Evolutionary conservation across 148 eudicot species (phyloP).

Genomic region (Pharnaceum exiguum): DNA sequence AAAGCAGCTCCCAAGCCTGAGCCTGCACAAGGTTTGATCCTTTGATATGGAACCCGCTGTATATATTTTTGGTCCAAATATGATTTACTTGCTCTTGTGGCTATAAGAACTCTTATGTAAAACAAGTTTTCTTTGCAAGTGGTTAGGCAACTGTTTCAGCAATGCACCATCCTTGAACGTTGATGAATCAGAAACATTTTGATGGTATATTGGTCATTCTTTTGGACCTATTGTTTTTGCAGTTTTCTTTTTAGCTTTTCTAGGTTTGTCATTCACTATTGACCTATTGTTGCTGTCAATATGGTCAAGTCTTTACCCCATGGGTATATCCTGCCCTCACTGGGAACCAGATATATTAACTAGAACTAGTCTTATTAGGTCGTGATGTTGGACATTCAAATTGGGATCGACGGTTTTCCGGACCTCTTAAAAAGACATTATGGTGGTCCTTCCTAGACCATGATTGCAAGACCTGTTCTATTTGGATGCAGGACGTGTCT

Average conservation of each 20-base stretch:
- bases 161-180: constrained; percentile 11
- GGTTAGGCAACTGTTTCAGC: constrained; percentile 3
- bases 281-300: no score
- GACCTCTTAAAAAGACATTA: no score
- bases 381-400: no score
- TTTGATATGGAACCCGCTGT: constrained; percentile 36
- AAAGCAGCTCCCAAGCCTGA: constrained; percentile 50
- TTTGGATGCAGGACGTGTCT: no score
- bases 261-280: no score
- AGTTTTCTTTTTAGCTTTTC: neutral
- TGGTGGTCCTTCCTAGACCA: no score
- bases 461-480: no score
- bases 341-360: no score
- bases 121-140: constrained; percentile 13
- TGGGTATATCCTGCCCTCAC: no score
- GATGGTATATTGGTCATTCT: constrained; percentile 14
- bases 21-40: constrained; percentile 64
- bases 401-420: no score
- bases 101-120: constrained; percentile 10
- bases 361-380: no score
- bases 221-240: neutral
- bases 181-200: constrained; percentile 12
- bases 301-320: no score
- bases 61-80: constrained; percentile 12
- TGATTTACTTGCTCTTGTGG: constrained; percentile 3